Conservation (phyloP, 2,329 filamentous ascomycete species). For the Trichoderma arundinaceum region DNA sequence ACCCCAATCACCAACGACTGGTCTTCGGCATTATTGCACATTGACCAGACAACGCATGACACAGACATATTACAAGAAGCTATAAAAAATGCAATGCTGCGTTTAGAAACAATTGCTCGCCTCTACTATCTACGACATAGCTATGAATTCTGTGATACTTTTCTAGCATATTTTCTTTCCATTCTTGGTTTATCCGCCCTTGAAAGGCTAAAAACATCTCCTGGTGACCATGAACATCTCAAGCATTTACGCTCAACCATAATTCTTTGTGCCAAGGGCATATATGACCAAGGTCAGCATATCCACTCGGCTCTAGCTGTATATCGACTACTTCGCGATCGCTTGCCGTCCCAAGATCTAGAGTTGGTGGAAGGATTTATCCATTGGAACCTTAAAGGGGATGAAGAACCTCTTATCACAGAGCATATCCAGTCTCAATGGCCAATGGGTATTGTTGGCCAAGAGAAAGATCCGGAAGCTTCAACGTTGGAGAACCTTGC, state of each 20-base stretch:
- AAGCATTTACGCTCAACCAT: slow-evolving; percentile 11
- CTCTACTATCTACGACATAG: slow-evolving; percentile 46
- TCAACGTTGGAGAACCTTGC: slow-evolving; percentile 5
- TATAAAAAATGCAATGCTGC: slow-evolving; percentile 35
- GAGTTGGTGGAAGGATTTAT: background rate
- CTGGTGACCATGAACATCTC: background rate
- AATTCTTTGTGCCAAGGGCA: slow-evolving; percentile 19
- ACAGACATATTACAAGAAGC: background rate
- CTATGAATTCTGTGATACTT: slow-evolving; percentile 31
- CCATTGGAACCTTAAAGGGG: background rate
- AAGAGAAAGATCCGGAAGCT: background rate
- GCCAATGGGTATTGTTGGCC: background rate
- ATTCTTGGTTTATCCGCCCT: background rate
- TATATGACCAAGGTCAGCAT: slow-evolving; percentile 19
- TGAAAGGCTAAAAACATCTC: background rate
- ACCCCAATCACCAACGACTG: background rate
- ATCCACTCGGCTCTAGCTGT: background rate
- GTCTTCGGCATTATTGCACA: background rate
- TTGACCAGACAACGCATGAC: background rate
- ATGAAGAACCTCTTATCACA: background rate
- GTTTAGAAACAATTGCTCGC: slow-evolving; percentile 43
- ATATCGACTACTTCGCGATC: slow-evolving; percentile 7
- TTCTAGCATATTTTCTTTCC: slow-evolving; percentile 2
- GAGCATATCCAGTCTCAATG: background rate
- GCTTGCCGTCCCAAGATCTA: background rate